Base-by-base conservation (phyloP, 2,329 filamentous ascomycete genomes). In the Fusarium sp. region DNA sequence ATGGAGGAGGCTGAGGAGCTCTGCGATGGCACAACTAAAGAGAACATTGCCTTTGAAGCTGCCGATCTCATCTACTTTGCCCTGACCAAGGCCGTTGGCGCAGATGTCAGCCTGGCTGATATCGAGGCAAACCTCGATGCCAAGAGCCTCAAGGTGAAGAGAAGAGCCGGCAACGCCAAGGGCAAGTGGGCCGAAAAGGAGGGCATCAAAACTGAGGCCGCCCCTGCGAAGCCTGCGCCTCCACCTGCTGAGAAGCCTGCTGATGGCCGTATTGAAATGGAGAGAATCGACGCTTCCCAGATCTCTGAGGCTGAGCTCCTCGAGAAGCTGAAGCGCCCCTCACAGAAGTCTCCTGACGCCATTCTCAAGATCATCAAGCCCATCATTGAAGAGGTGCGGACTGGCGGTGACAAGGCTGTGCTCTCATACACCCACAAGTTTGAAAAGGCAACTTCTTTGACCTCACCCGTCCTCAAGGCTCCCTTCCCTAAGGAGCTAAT, bases 1-100 rank as follows among this genome's bases (percentile, higher is more conserved):
- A 97, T 98, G 91, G 96, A 99, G 83, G 96, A 99, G 82, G 96
- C 96, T 0, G 94, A 97, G 79, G 96, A 99, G 84, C 88, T 99
- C 46, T 98, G 96, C 79, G 91, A 96, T 73, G 96, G 96, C 17
- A 91, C 91, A 74, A 92, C 91, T 0, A 93, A 93, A 69, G 88
- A 95, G 71, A 93, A 98, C 16, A 90, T 98, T 71, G 94, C 96
- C 3, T 97, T 97, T 72, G 96, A 99, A 83, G 95, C 96, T 10
- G 96, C 96, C 0, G 96, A 99, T 80, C 85, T 99, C 64, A 91
- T 99, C 62, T 99, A 98, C 85, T 99, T 99, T 85, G 94, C 96
- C 9, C 85, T 99, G 64, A 94, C 96, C 24, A 97, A 95, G 83
- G 97, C 95, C 67, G 88, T 97, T 46, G 89, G 93, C 62, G 92